Evolutionary conservation across 129 eudicot genomes (phyloP).

Genomic region (Ambrosia artemisiifolia): DNA sequence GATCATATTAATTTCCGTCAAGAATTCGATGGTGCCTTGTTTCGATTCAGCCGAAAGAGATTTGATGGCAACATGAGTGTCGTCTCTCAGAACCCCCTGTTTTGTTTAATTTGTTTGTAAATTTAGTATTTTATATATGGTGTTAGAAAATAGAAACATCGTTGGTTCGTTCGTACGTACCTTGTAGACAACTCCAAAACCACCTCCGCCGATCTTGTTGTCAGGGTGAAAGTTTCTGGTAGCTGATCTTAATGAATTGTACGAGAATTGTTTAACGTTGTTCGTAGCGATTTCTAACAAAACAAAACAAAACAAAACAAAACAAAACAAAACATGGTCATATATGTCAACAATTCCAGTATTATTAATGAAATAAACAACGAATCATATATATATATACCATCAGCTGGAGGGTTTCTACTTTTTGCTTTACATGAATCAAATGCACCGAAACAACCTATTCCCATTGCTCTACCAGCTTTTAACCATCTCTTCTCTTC

Average conservation of each 20-base stretch:
- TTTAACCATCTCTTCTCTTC: no score
- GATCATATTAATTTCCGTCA: constrained; percentile 55
- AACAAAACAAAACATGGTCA: background rate
- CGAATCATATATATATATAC: background rate
- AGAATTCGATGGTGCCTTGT: constrained; percentile 63
- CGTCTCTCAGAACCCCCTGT: constrained; percentile 73
- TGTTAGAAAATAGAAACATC: no score
- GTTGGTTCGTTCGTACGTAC: no score
- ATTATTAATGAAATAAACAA: background rate
- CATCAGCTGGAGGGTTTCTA: constrained; percentile 33
- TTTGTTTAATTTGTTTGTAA: no score
- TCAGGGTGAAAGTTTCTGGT: constrained; percentile 70
- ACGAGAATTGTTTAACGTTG: constrained; percentile 50
- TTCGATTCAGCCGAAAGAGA: constrained; percentile 67
- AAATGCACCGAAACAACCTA: constrained; percentile 57
- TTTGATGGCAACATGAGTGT: constrained; percentile 53
- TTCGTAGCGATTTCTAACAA: constrained; percentile 49
- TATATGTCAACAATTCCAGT: background rate
- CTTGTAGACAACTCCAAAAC: constrained; percentile 67
- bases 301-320: constrained; percentile 2
- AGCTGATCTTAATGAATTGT: constrained; percentile 69
- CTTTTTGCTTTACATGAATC: constrained; percentile 42
- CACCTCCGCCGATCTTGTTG: constrained; percentile 68
- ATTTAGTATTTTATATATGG: no score
- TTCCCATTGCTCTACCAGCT: constrained; percentile 28